Base-by-base conservation (phyloP, 2,329 filamentous ascomycete genomes). In the Hirsutella minnesotensis region DNA sequence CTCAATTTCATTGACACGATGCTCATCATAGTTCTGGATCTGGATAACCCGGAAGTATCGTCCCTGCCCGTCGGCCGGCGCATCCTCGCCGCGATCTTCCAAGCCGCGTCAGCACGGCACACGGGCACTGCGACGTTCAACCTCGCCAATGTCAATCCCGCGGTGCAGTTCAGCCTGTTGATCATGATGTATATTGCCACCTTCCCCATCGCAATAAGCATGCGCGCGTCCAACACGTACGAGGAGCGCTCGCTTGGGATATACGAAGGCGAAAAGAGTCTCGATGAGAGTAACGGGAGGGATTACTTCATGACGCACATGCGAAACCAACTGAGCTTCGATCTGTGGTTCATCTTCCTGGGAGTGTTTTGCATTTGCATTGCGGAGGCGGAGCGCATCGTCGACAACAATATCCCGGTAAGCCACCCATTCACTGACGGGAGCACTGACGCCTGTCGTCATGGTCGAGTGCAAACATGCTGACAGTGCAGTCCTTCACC, bases 171-270 rank as follows among this genome's bases (percentile, higher is more conserved):
- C 30, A 68, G 75, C 30, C 72, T 78, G 45, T 62, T 80, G 0
- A 66, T 77, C 37, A 80, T 81, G 77, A 81, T 81, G 77, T 80
- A 79, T 56, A 78, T 81, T 38, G 70, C 71, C 5, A 69, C 74
- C 4, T 78, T 75, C 46, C 77, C 77, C 0, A 72, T 79, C 27
- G 75, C 75, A 12, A 77, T 81, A 41, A 75, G 67, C 16, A 77
- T 81, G 58, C 70, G 77, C 36, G 69, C 73, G 42, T 72, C 69
- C 27, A 79, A 77, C 47, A 12, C 75, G 4, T 80, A 80, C 54
- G 75, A 81, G 57, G 77, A 80, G 53, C 67, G 70, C 38, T 74
- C 72, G 39, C 56, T 83, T 4, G 79, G 77, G 1, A 68, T 81
- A 22, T 81, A 79, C 51, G 58, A 62, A 12, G 54, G 61, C 16